Evolutionary conservation across 2,329 filamentous ascomycete genomes (phyloP).

Genomic region (Trichophyton verrucosum): DNA sequence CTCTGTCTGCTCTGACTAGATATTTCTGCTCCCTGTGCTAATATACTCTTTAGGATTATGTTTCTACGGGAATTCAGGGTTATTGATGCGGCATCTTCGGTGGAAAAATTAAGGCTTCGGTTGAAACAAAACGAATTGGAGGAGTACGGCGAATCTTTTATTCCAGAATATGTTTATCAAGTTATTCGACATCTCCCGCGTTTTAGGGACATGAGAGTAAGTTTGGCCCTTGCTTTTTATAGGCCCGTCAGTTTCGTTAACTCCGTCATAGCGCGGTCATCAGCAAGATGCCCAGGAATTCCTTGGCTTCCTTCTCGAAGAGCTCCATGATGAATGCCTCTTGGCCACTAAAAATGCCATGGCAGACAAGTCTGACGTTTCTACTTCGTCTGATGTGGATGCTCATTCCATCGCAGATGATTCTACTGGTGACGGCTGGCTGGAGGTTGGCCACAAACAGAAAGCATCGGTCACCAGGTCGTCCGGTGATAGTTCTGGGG

Average conservation of each 20-base stretch:
- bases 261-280: slow-evolving; percentile 57
- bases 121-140: slow-evolving; percentile 77
- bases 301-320: slow-evolving; percentile 80
- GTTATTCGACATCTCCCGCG: slow-evolving; percentile 75
- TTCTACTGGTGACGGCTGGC: slow-evolving; percentile 56
- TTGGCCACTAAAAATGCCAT: slow-evolving; percentile 52
- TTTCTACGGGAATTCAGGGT: slow-evolving; percentile 87
- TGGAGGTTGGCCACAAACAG: slow-evolving; percentile 88
- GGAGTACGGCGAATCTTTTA: slow-evolving; percentile 81
- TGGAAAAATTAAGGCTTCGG: slow-evolving; percentile 58
- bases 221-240: slow-evolving; percentile 21
- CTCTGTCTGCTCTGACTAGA: not conserved
- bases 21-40: slow-evolving; percentile 7
- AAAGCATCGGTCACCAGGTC: slow-evolving; percentile 75
- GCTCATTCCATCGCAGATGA: slow-evolving; percentile 21
- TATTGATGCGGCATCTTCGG: slow-evolving; percentile 63
- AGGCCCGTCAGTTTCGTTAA: slow-evolving; percentile 14
- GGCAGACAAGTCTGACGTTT: slow-evolving; percentile 32
- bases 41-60: slow-evolving; percentile 55
- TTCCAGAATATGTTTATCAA: slow-evolving; percentile 89
- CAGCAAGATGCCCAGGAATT: slow-evolving; percentile 99
- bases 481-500: slow-evolving; percentile 58
- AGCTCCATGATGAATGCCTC: slow-evolving; percentile 83
- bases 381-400: slow-evolving; percentile 35
- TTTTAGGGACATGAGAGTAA: slow-evolving; percentile 82